Evolutionary conservation across 2,329 filamentous ascomycete species (phyloP).

Genomic region (Orbilia oligospora): DNA sequence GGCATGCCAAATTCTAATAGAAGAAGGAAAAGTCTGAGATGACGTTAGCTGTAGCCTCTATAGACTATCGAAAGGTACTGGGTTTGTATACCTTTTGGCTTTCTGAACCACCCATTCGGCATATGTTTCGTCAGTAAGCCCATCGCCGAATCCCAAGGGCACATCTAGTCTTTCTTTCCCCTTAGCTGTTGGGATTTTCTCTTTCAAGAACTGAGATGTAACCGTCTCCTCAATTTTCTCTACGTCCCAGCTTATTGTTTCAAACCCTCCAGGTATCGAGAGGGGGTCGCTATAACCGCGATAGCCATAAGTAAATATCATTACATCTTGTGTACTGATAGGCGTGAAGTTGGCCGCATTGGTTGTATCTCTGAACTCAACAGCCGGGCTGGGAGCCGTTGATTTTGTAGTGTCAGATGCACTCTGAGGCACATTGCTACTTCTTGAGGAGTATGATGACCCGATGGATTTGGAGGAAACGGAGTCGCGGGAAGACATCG

Average conservation of each 20-base stretch:
- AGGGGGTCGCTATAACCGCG: constrained; percentile 51
- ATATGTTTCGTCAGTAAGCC: constrained; percentile 79
- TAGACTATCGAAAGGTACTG: neutral
- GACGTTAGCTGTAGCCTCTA: neutral
- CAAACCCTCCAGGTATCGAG: constrained; percentile 49
- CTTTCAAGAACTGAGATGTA: constrained; percentile 77
- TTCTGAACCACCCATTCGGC: constrained; percentile 81
- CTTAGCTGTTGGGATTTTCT: constrained; percentile 76
- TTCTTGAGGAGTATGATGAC: constrained; percentile 50
- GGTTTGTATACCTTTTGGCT: constrained; percentile 69
- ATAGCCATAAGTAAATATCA: constrained; percentile 59
- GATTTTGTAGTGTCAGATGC: constrained; percentile 32
- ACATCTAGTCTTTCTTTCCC: constrained; percentile 71
- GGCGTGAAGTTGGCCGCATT: constrained; percentile 49
- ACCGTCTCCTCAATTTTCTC: constrained; percentile 79
- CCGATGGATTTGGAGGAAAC: constrained; percentile 55
- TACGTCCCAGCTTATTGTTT: constrained; percentile 75
- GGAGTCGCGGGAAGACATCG: constrained; percentile 50
- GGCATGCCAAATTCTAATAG: constrained; percentile 78
- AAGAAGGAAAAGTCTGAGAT: constrained; percentile 74
- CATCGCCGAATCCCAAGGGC: constrained; percentile 77
- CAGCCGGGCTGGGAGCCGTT: constrained; percentile 21
- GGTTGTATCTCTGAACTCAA: constrained; percentile 49
- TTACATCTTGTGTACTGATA: constrained; percentile 60
- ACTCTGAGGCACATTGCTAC: constrained; percentile 37